Conservation (phyloP, 2,329 filamentous ascomycete genomes). For the Botrytis fragariae region DNA sequence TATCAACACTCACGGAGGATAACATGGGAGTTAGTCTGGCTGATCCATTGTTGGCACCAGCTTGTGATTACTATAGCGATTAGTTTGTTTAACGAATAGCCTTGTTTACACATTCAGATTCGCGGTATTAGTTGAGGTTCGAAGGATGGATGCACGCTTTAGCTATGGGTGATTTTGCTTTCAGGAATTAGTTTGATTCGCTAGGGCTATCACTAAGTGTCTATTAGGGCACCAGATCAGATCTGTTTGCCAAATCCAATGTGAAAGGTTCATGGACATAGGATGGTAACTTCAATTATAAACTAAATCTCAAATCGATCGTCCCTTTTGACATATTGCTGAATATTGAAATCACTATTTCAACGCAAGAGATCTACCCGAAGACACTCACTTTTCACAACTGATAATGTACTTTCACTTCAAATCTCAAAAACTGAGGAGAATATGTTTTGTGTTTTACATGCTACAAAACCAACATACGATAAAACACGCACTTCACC, state of each 20-base stretch:
- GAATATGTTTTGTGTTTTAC: neutral
- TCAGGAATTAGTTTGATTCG: neutral
- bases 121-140: too few relatives aligned
- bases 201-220: neutral
- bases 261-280: neutral
- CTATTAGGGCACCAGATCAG: too few relatives aligned
- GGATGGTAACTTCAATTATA: neutral
- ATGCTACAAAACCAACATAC: neutral
- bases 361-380: neutral
- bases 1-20: neutral
- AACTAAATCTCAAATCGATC: too few relatives aligned
- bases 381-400: too few relatives aligned
- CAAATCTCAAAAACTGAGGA: too few relatives aligned
- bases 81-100: neutral
- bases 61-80: neutral
- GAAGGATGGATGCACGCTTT: too few relatives aligned
- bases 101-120: neutral
- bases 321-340: neutral
- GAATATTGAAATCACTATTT: neutral
- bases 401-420: neutral
- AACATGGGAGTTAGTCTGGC: neutral
- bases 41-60: neutral
- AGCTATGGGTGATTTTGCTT: too few relatives aligned
- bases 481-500: neutral
- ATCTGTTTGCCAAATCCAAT: rapidly evolving